Evolutionary conservation across 352 stramenopile species (phyloP).

Genomic region (Pythium utonaiense): DNA sequence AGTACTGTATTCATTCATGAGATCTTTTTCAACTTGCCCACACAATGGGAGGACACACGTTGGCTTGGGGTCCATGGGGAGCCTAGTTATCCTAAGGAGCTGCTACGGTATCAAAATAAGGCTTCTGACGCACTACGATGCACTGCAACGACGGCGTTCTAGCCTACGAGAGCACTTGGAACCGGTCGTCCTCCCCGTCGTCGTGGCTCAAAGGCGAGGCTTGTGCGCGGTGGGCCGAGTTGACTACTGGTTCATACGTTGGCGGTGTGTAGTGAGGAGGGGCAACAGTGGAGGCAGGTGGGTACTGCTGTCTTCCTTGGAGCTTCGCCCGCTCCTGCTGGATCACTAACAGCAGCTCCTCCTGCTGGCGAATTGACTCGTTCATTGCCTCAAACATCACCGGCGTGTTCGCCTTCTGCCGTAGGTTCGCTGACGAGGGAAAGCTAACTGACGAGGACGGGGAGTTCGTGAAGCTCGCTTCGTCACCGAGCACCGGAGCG

Average conservation of each 20-base stretch:
- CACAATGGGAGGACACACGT: too few relatives aligned
- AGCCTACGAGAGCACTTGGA: constrained; percentile 23
- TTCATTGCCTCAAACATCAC: constrained; percentile 26
- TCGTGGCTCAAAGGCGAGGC: not conserved
- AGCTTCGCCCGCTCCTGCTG: constrained; percentile 24
- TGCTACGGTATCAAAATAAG: not conserved
- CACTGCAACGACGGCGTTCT: not conserved
- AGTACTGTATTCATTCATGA: too few relatives aligned
- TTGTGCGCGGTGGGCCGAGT: not conserved
- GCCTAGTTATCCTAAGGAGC: not conserved
- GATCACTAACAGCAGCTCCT: constrained; percentile 25
- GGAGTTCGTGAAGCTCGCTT: not conserved
- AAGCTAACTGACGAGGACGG: constrained; percentile 7
- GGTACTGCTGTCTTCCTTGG: constrained; percentile 14
- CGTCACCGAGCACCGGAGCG: not conserved
- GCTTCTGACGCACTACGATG: not conserved
- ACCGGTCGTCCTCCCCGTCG: constrained; percentile 10
- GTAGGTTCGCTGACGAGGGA: constrained; percentile 1
- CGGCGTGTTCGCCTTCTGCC: not conserved
- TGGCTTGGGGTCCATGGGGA: not conserved
- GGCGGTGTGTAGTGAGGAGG: not conserved
- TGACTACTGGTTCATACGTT: not conserved
- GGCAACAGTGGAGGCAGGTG: not conserved
- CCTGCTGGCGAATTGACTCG: constrained; percentile 23
- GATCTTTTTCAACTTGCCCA: not conserved